phyloP scores from a whole-genome alignment of 768 basidiomycete species.

The Mycena belliarum region DNA sequence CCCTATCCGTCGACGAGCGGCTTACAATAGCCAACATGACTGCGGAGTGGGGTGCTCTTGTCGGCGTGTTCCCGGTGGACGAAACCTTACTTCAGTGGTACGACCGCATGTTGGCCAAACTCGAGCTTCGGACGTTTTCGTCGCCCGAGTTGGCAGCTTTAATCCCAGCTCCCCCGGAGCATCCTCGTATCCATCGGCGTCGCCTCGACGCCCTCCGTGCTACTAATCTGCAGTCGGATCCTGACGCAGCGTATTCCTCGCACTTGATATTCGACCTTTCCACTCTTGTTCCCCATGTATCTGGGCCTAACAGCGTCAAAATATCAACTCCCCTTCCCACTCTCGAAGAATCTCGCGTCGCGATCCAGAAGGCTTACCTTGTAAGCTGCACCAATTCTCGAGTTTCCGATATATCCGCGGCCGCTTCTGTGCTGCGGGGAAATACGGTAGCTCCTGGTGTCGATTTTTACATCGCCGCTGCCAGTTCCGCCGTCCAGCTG shows the following conservation, averaged over 20 bases:
- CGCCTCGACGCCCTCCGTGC: slow-evolving; percentile 68
- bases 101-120: slow-evolving; percentile 65
- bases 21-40: slow-evolving; percentile 99
- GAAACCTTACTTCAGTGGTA: slow-evolving; percentile 85
- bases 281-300: slow-evolving; percentile 92
- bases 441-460: slow-evolving; percentile 83
- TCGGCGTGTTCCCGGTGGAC: slow-evolving; percentile 93
- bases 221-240: slow-evolving; percentile 64
- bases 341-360: slow-evolving; percentile 71
- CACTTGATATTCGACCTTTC: slow-evolving; percentile 92
- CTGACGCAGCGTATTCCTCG: slow-evolving; percentile 77
- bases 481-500: slow-evolving; percentile 87
- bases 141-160: slow-evolving; percentile 43
- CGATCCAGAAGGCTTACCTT: slow-evolving; percentile 96
- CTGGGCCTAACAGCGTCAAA: slow-evolving; percentile 98
- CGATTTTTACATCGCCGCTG: slow-evolving; percentile 97
- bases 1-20: slow-evolving; percentile 85
- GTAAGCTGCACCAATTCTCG: slow-evolving; percentile 98
- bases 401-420: slow-evolving; percentile 90
- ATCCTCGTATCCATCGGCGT: slow-evolving; percentile 81
- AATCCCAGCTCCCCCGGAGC: slow-evolving; percentile 73
- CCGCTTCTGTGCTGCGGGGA: slow-evolving; percentile 86
- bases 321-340: slow-evolving; percentile 88
- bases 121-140: slow-evolving; percentile 77
- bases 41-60: slow-evolving; percentile 98